These are phyloP conservation scores for Pythium pectinolyticum DNA, from an alignment of 352 stramenopile genomes.

Conservation along the genomic window DNA sequence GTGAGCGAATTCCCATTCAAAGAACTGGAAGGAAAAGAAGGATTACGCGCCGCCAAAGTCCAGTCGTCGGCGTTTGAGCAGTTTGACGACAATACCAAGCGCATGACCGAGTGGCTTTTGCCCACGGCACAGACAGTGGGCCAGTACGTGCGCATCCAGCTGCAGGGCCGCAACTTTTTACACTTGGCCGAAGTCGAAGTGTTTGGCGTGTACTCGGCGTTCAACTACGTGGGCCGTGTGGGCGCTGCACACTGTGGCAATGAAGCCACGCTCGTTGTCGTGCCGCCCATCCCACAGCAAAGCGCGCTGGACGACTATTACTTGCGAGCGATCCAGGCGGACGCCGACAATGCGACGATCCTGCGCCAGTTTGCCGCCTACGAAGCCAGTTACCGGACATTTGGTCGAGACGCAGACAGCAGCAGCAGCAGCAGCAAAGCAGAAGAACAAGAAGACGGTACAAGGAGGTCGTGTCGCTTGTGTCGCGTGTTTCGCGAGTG, in stretches of 20 bases:
- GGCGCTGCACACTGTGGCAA: conserved; percentile 77
- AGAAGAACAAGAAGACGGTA: conserved; percentile 28
- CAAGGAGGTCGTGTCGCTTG: conserved; percentile 57
- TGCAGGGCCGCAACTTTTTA: conserved; percentile 88
- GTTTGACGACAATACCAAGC: conserved; percentile 71
- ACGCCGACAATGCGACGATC: conserved; percentile 89
- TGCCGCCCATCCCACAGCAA: conserved; percentile 64
- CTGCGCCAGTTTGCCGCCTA: conserved; percentile 90
- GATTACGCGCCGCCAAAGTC: conserved; percentile 80
- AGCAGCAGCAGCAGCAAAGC: too few relatives aligned
- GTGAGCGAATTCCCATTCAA: conserved; percentile 89
- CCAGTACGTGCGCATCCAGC: conserved; percentile 84
- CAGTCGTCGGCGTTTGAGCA: conserved; percentile 78
- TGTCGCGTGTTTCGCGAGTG: conserved; percentile 83
- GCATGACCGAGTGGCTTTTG: conserved; percentile 88
- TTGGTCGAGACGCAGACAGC: too few relatives aligned
- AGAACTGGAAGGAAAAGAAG: conserved; percentile 73
- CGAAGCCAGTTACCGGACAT: conserved; percentile 73
- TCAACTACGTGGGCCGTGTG: conserved; percentile 83
- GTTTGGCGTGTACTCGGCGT: conserved; percentile 87
- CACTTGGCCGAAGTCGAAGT: conserved; percentile 91
- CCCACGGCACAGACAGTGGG: conserved; percentile 82
- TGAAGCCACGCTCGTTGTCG: conserved; percentile 87
- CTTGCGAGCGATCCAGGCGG: conserved; percentile 84
- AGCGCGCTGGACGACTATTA: conserved; percentile 82